Evolutionary conservation across 352 stramenopile genomes (phyloP).

Genomic region (Peronospora farinosa): DNA sequence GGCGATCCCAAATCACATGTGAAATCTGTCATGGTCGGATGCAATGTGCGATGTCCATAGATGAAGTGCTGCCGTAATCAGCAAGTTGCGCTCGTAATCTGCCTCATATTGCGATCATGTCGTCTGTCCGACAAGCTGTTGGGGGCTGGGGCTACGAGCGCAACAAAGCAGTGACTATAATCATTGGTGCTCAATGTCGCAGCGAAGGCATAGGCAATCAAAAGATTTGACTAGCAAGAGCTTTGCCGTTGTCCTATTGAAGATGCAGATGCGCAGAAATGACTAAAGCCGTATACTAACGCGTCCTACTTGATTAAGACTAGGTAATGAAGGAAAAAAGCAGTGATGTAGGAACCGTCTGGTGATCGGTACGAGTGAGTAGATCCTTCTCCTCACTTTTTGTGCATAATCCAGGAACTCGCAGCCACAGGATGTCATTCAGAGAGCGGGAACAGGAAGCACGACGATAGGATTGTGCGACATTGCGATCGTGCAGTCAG

Average conservation of each 20-base stretch:
- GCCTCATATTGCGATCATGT: constrained; percentile 5
- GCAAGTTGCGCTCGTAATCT: constrained; percentile 16
- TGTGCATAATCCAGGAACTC: neutral
- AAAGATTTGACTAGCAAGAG: constrained; percentile 19
- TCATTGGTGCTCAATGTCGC: constrained; percentile 1
- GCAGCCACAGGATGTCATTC: neutral
- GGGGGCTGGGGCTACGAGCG: constrained; percentile 1
- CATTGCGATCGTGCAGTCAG: neutral
- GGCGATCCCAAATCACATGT: neutral
- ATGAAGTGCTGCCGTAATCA: constrained; percentile 14
- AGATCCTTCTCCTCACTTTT: neutral
- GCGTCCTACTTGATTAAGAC: constrained; percentile 5
- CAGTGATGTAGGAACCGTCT: neutral
- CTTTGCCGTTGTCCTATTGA: constrained; percentile 5
- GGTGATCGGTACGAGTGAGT: neutral
- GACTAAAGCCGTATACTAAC: neutral
- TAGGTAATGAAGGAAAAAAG: neutral
- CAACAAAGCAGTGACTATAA: constrained; percentile 4
- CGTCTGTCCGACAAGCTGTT: constrained; percentile 3
- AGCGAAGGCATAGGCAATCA: constrained; percentile 10
- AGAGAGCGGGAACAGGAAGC: neutral
- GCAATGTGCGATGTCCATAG: neutral
- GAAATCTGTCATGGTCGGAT: constrained; percentile 11
- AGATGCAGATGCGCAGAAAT: constrained; percentile 15
- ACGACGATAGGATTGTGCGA: neutral